A percentile compares a stretch with the other conserved stretches of the same genome.
Evolutionary conservation across 2,329 filamentous ascomycete species (phyloP).

Genomic region (Lasiodiplodia sp.): DNA sequence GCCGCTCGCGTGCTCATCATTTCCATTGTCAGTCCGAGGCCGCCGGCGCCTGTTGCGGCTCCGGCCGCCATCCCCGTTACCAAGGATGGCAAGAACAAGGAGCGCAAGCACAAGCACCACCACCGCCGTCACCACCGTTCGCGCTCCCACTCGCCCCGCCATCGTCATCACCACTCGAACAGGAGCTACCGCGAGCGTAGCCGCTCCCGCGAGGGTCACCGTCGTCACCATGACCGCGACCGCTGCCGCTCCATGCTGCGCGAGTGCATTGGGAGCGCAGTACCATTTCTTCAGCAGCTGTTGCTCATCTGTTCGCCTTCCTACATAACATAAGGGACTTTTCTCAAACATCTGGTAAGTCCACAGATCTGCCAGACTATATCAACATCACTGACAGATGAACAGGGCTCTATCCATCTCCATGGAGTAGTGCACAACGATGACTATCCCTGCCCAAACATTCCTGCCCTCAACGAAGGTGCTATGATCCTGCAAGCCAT

Average conservation of each 20-base stretch:
- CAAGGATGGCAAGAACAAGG: background rate
- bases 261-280: background rate
- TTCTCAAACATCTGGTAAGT: no score
- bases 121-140: conserved; percentile 15
- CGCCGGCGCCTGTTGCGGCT: background rate
- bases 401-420: no score
- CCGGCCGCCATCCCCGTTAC: background rate
- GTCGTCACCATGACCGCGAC: conserved; percentile 3
- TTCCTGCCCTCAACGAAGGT: no score
- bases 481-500: no score
- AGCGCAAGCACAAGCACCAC: conserved; percentile 16
- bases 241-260: no score
- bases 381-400: no score
- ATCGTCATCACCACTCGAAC: conserved; percentile 1
- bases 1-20: background rate
- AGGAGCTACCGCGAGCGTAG: background rate
- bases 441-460: no score
- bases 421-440: no score
- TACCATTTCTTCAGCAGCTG: no score
- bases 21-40: background rate
- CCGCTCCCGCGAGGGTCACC: background rate
- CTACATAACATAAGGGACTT: rapidly evolving
- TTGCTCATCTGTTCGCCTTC: no score
- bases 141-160: conserved; percentile 7
- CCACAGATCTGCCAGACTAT: no score